Evolutionary conservation across 2,329 filamentous ascomycete species (phyloP).

Genomic region (Aureobasidium sp.): DNA sequence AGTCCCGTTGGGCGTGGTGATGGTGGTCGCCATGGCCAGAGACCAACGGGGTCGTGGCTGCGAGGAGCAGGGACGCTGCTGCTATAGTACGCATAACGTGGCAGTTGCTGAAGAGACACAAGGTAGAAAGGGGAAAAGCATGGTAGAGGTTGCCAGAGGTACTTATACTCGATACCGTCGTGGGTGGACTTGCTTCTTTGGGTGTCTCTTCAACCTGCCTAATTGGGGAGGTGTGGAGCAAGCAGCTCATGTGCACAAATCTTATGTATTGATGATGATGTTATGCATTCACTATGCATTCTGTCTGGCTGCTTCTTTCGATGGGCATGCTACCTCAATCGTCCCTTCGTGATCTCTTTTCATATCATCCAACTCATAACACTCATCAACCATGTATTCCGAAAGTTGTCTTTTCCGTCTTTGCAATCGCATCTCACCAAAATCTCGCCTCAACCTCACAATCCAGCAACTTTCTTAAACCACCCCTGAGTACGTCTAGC

Average conservation of each 20-base stretch:
- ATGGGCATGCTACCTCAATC: not conserved
- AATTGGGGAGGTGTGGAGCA: not conserved
- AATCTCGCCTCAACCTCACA: constrained; percentile 9
- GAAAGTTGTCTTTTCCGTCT: not conserved
- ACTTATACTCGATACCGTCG: constrained; percentile 1
- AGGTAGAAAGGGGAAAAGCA: not conserved
- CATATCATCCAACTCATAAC: not conserved
- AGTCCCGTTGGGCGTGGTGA: constrained; percentile 13
- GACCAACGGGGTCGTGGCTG: not conserved
- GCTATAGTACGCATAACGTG: not conserved
- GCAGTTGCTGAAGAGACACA: not conserved
- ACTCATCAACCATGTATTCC: not conserved
- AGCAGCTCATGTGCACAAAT: constrained; percentile 19
- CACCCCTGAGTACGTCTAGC: constrained; percentile 28
- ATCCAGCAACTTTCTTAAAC: constrained; percentile 38
- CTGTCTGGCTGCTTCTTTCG: not conserved
- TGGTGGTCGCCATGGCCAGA: constrained; percentile 10
- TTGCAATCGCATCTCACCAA: not conserved
- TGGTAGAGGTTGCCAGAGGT: not conserved
- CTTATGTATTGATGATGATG: not conserved
- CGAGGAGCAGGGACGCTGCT: not conserved
- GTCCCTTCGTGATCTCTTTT: not conserved
- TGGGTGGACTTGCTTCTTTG: constrained; percentile 1
- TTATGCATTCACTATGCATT: not conserved
- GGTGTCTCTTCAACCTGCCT: constrained; percentile 7